These are phyloP conservation scores for Lithohypha guttulata DNA, from an alignment of 2,329 filamentous ascomycete genomes.

Conservation along the genomic window DNA sequence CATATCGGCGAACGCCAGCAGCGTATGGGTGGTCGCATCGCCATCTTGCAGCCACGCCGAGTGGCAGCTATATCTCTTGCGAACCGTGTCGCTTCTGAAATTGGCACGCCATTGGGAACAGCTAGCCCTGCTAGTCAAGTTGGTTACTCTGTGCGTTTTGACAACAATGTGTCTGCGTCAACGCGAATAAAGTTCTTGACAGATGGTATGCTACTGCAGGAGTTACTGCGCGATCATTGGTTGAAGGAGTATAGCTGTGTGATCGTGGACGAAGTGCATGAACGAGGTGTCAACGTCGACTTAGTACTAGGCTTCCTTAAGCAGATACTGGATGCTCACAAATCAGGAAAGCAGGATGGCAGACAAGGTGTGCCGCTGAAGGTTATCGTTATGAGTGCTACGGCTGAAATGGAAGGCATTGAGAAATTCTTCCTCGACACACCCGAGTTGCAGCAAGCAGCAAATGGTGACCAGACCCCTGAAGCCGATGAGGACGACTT, in stretches of 20 bases:
- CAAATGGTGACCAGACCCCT: conserved; percentile 1
- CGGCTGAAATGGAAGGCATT: conserved; percentile 74
- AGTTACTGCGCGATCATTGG: conserved; percentile 75
- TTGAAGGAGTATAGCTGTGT: conserved; percentile 79
- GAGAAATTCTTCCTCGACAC: conserved; percentile 59
- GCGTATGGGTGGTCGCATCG: conserved; percentile 65
- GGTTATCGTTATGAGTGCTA: conserved; percentile 93
- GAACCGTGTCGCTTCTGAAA: conserved; percentile 74
- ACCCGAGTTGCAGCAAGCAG: not conserved
- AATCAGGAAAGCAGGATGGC: conserved; percentile 41
- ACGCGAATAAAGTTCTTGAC: conserved; percentile 88
- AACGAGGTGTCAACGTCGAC: conserved; percentile 89
- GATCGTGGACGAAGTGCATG: conserved; percentile 93
- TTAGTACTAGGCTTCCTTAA: conserved; percentile 79
- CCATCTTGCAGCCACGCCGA: conserved; percentile 85
- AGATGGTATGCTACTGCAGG: conserved; percentile 91
- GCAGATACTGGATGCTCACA: conserved; percentile 48
- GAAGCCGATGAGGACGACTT: conserved; percentile 9
- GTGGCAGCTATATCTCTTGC: conserved; percentile 90
- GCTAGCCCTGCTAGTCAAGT: conserved; percentile 54
- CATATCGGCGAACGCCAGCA: conserved; percentile 28
- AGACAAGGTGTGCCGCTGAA: conserved; percentile 68
- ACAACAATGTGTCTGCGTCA: conserved; percentile 70
- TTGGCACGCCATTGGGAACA: conserved; percentile 53
- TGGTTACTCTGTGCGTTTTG: conserved; percentile 91